Percentiles rank a stretch among this genome's conserved stretches.
phyloP scores from a whole-genome alignment of 495 filamentous ascomycete genomes.

The Mytilinidion resinicola region DNA sequence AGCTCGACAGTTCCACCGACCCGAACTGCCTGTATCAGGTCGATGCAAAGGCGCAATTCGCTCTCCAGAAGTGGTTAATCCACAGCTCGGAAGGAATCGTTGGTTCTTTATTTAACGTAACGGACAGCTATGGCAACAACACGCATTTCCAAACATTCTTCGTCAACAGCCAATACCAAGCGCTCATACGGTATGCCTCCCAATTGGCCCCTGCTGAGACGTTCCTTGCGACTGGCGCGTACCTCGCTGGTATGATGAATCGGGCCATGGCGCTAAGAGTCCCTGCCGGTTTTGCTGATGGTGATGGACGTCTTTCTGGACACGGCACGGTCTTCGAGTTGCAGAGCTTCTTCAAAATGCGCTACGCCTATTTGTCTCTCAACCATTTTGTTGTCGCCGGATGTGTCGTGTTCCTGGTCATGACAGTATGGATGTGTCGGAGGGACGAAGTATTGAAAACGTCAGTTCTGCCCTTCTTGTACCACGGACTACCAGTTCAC shows the following conservation, averaged over 20 bases:
- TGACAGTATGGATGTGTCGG: conserved; percentile 8
- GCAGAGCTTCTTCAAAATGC: conserved; percentile 6
- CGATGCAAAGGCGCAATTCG: conserved; percentile 1
- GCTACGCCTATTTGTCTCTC: conserved; percentile 2
- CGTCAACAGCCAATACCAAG: too few species aligned
- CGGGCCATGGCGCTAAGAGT: too few species aligned
- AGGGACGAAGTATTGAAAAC: conserved; percentile 14
- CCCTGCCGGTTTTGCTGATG: too few species aligned
- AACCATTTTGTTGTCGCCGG: conserved; percentile 8
- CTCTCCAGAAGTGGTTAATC: conserved; percentile 5
- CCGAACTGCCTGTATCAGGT: conserved; percentile 4
- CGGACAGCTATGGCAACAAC: too few species aligned
- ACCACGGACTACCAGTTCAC: conserved; percentile 2
- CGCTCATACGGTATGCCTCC: too few species aligned
- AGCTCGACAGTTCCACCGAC: background rate
- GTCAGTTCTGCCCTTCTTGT: conserved; percentile 6
- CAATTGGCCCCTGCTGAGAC: too few species aligned
- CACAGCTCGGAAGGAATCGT: too few species aligned
- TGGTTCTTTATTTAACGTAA: too few species aligned
- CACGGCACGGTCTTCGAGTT: conserved; percentile 7
- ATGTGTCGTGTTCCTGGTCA: conserved; percentile 4
- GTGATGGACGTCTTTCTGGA: background rate
- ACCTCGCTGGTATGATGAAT: too few species aligned
- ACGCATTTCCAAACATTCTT: too few species aligned
- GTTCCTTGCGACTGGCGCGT: too few species aligned